Conservation (phyloP, 2,329 filamentous ascomycete genomes). For the Fusarium virguliforme region DNA sequence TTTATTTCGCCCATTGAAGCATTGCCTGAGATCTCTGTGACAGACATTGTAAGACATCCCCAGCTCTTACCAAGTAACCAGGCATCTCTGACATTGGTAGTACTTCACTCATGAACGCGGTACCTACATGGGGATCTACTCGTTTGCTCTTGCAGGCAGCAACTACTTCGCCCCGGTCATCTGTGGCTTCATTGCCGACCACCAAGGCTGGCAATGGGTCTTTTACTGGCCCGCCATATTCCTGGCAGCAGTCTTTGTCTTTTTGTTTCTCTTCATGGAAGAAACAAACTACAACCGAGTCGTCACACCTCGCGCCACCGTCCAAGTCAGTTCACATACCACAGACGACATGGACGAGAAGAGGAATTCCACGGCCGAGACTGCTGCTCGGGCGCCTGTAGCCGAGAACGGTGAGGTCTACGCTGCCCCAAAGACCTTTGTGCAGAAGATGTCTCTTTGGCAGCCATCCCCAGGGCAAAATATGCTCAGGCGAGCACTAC, state of each 20-base stretch:
- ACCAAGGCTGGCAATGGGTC: conserved; percentile 60
- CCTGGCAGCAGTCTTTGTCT: conserved; percentile 54
- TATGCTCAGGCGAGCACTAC: conserved; percentile 58
- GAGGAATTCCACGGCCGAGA: neutral
- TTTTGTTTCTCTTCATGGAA: conserved; percentile 72
- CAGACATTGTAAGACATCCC: conserved; percentile 55
- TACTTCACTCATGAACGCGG: conserved; percentile 62
- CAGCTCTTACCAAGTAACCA: accelerated
- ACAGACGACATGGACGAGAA: conserved; percentile 24
- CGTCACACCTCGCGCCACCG: neutral
- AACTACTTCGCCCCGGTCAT: conserved; percentile 64
- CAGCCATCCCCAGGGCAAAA: conserved; percentile 55
- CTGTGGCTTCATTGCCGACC: conserved; percentile 62
- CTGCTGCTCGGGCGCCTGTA: neutral
- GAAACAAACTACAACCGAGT: conserved; percentile 69
- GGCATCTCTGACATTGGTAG: conserved; percentile 6
- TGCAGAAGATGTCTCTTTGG: conserved; percentile 61
- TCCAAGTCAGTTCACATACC: neutral
- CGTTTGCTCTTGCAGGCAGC: conserved; percentile 58
- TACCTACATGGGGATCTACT: conserved; percentile 62
- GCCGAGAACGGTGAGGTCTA: conserved; percentile 27
- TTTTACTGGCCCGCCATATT: conserved; percentile 63
- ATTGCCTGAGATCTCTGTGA: conserved; percentile 62
- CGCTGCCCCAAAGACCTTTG: conserved; percentile 56
- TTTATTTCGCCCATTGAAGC: conserved; percentile 64